These are phyloP conservation scores for Ceratobasidium sp. DNA, from an alignment of 1,284 basidiomycete genomes.

Conservation along the genomic window DNA sequence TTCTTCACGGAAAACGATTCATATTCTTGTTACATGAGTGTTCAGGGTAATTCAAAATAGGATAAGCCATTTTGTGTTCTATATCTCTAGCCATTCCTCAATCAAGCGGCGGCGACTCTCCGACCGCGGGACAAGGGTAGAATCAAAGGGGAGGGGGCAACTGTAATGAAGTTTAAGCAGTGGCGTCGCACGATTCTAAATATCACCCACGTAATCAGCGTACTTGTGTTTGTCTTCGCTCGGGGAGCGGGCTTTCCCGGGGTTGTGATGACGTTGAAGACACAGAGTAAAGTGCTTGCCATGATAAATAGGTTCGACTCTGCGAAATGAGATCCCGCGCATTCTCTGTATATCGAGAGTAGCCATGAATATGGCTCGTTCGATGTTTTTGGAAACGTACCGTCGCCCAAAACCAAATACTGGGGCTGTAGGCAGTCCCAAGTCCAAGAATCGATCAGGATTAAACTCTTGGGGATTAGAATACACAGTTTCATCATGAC, in stretches of 20 bases:
- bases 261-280: constrained; percentile 39
- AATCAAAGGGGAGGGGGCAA: neutral
- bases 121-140: neutral
- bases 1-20: too few species aligned
- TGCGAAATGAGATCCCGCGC: constrained; percentile 46
- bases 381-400: too few species aligned
- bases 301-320: constrained; percentile 44
- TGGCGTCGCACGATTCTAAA: neutral
- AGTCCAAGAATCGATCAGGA: constrained; percentile 42
- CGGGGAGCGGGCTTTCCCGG: neutral
- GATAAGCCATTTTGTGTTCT: too few species aligned
- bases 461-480: constrained; percentile 40
- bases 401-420: neutral
- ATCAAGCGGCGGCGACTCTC: neutral
- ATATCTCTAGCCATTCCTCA: neutral
- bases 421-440: neutral
- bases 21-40: too few species aligned
- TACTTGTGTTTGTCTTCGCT: neutral
- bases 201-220: neutral
- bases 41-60: too few species aligned
- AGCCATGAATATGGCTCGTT: too few species aligned
- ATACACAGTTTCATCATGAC: constrained; percentile 37
- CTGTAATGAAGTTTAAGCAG: neutral
- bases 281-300: constrained; percentile 42
- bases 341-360: constrained; percentile 37